These are phyloP conservation scores for Rhexocercosporidium sp. DNA, from an alignment of 2,329 filamentous ascomycete genomes.

Conservation along the genomic window DNA sequence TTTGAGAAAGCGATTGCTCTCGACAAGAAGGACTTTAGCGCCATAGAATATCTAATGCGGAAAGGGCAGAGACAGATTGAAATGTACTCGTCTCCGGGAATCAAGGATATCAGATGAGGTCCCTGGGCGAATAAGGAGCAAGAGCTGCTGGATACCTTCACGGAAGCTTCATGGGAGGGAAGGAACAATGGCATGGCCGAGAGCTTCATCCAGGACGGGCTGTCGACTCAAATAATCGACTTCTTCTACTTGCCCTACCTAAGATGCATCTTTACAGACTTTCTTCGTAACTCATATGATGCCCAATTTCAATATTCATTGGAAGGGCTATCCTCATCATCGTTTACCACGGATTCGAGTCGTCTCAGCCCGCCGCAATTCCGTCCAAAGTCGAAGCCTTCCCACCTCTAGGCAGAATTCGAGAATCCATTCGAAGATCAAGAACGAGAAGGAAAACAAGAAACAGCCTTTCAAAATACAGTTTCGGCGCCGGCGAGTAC, in stretches of 20 bases:
- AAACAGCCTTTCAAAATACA: conserved; percentile 27
- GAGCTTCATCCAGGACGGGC: background rate
- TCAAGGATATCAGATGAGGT: conserved; percentile 60
- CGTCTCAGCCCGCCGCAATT: conserved; percentile 25
- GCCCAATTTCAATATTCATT: conserved; percentile 35
- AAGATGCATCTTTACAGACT: conserved; percentile 36
- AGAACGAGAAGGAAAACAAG: conserved; percentile 27
- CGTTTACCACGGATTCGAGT: conserved; percentile 35
- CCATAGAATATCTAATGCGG: conserved; percentile 71
- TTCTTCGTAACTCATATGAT: conserved; percentile 31
- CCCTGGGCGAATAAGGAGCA: background rate
- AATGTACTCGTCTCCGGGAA: conserved; percentile 67
- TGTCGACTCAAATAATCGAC: background rate
- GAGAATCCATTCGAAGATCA: conserved; percentile 15
- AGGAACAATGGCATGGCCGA: conserved; percentile 19
- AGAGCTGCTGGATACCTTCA: background rate
- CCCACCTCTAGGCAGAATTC: conserved; percentile 28
- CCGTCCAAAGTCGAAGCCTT: conserved; percentile 18
- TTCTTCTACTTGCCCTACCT: conserved; percentile 25
- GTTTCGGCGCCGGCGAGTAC: conserved; percentile 19
- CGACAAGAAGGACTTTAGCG: conserved; percentile 71
- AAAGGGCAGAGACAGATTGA: conserved; percentile 71
- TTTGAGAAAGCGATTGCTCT: conserved; percentile 69
- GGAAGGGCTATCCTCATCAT: conserved; percentile 40
- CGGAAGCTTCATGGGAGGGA: conserved; percentile 15